These are phyloP conservation scores for Teratosphaeria pseudoeucalypti DNA, from an alignment of 2,329 filamentous ascomycete genomes.

Conservation along the genomic window DNA sequence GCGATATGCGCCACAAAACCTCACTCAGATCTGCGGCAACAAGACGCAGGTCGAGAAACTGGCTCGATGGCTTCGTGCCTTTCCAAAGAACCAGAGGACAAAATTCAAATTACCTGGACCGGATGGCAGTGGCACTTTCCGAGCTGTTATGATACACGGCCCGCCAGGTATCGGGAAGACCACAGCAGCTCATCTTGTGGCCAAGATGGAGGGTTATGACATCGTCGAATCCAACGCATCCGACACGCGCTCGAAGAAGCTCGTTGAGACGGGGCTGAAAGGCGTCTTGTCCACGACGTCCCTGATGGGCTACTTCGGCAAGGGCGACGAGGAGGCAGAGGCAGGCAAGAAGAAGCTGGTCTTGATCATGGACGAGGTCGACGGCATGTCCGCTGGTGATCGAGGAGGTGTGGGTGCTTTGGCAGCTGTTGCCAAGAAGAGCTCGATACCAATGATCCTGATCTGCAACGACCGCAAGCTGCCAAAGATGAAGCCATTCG, in stretches of 20 bases:
- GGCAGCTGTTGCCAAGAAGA: slow-evolving; percentile 90
- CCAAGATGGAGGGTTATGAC: slow-evolving; percentile 86
- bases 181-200: slow-evolving; percentile 87
- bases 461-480: slow-evolving; percentile 92
- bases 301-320: slow-evolving; percentile 72
- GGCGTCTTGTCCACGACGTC: slow-evolving; percentile 93
- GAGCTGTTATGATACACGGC: slow-evolving; percentile 90
- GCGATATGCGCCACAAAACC: slow-evolving; percentile 80
- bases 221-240: slow-evolving; percentile 92
- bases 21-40: slow-evolving; percentile 90
- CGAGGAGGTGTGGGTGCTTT: slow-evolving; percentile 90
- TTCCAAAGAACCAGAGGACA: slow-evolving; percentile 66
- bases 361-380: slow-evolving; percentile 97
- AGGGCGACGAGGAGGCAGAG: slow-evolving; percentile 71
- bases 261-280: slow-evolving; percentile 78
- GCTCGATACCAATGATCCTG: slow-evolving; percentile 84
- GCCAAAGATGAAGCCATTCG: slow-evolving; percentile 98
- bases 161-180: slow-evolving; percentile 97
- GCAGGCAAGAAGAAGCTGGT: slow-evolving; percentile 82
- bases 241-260: slow-evolving; percentile 88
- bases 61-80: slow-evolving; percentile 74
- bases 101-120: slow-evolving; percentile 73
- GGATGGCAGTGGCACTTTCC: slow-evolving; percentile 71
- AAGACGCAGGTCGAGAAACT: slow-evolving; percentile 83
- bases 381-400: slow-evolving; percentile 96